Base-by-base conservation (phyloP, 495 filamentous ascomycete species). In the Collariella sp. region DNA sequence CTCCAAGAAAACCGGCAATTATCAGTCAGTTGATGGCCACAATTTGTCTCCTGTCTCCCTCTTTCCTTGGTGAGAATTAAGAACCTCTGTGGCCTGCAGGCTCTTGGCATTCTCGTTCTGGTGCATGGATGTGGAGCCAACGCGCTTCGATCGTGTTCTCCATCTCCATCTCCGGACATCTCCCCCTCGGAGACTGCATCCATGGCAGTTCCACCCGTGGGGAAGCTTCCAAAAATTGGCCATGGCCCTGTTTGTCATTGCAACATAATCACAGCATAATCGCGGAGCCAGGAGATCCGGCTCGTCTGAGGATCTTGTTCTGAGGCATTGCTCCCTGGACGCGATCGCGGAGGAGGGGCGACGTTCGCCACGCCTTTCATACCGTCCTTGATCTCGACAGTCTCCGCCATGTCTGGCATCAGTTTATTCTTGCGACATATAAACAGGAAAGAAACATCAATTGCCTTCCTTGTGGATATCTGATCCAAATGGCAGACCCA, bases 261-360 rank as follows among this genome's bases (percentile, higher is more conserved):
- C 38, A 41, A 11, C 49, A 35, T 52, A 52, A 52, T 52, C 49
- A 18, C 13, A 34, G 35, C 49, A 40, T 42, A 43, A 41, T 52
- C 44, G 10, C 44, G 26, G 44, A 20, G 19, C 15, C 5, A 7
- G 1, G 20, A 23, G 18, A 43, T 23, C 40, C 40, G 19, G 15
- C 7, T 43, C 40, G 40, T 5, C 40, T 43, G 40, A n/a, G 3
- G 12, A 9, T 31, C 26, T 31, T 31, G 26, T 31, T 9, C 9
- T 31, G 9, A 9, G 26, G 26, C 26, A 31, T 31, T 9, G 9
- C 26, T 31, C 26, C 26, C 26, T 4, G 26, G 9, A 31, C 26
- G 26, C 26, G 5, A 9, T 31, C 9, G 4, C 26, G 26, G 26
- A 4, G 9, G 26, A 31, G 9, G 5, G 9, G 4, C 26, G 26